Evolutionary conservation across 2,329 filamentous ascomycete species (phyloP).

Genomic region (Hymenoscyphus occultus): DNA sequence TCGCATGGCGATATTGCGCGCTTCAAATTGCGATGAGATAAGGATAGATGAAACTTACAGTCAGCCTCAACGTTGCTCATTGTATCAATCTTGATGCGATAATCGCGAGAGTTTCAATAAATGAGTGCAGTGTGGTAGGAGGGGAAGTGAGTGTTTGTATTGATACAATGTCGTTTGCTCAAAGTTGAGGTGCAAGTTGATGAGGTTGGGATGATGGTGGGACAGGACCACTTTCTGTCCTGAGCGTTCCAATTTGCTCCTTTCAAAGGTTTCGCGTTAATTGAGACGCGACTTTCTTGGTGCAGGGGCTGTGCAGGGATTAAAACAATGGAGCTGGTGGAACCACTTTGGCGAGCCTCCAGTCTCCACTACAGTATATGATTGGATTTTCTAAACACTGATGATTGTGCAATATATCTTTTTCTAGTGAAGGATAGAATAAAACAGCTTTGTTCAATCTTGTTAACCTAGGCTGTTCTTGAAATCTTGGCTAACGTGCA

Average conservation of each 20-base stretch:
- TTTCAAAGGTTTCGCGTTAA: constrained; percentile 7
- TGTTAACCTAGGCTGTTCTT: too few species aligned
- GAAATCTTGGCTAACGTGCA: too few species aligned
- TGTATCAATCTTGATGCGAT: constrained; percentile 1
- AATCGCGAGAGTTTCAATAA: not conserved
- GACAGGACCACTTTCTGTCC: constrained; percentile 2
- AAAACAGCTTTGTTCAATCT: too few species aligned
- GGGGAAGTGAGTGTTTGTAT: not conserved
- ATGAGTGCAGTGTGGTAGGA: not conserved
- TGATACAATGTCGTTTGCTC: not conserved
- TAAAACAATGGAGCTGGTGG: not conserved
- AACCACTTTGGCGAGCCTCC: not conserved
- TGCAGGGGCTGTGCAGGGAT: not conserved
- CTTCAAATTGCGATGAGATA: not conserved
- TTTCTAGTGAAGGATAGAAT: too few species aligned
- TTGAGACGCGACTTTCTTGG: not conserved
- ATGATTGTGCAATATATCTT: not conserved
- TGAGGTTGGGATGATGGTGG: not conserved
- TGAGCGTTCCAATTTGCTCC: constrained; percentile 5
- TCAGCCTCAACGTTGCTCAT: constrained; percentile 27
- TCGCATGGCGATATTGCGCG: not conserved
- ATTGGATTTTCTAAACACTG: not conserved
- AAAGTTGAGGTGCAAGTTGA: not conserved
- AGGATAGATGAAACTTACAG: constrained; percentile 24
- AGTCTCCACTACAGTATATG: not conserved